Conservation (phyloP, 495 filamentous ascomycete genomes). For the Neurospora discreta region DNA sequence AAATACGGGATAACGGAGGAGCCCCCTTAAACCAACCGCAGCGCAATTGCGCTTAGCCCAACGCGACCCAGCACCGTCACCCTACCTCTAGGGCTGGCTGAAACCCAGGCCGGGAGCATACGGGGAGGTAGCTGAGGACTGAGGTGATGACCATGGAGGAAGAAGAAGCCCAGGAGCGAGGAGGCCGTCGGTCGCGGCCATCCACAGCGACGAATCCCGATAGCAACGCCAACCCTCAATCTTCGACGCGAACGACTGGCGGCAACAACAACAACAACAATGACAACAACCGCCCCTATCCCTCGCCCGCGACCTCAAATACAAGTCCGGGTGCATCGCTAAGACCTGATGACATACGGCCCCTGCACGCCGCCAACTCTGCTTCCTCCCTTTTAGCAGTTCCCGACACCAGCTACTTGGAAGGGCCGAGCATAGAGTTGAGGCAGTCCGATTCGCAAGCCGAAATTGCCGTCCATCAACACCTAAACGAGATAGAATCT, state of each 20-base stretch:
- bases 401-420: slow-evolving; percentile 32
- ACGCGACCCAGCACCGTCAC: neutral
- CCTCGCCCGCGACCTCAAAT: neutral
- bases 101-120: neutral
- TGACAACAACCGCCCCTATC: slow-evolving; percentile 7
- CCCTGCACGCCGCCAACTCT: slow-evolving; percentile 8
- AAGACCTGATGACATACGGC: slow-evolving; percentile 18
- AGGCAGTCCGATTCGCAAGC: slow-evolving; percentile 31
- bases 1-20: neutral
- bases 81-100: neutral
- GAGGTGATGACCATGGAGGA: neutral
- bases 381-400: slow-evolving; percentile 1
- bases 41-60: neutral
- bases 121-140: neutral
- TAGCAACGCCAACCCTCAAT: neutral
- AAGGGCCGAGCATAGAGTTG: slow-evolving; percentile 29
- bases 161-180: neutral
- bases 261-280: neutral
- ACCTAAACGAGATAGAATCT: slow-evolving; percentile 79
- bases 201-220: neutral
- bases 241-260: neutral
- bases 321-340: slow-evolving; percentile 4
- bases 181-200: neutral
- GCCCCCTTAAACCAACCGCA: neutral
- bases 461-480: slow-evolving; percentile 37